These are phyloP conservation scores for Eutrema japonicum DNA, from an alignment of 345 rosid species.

Conservation along the genomic window DNA sequence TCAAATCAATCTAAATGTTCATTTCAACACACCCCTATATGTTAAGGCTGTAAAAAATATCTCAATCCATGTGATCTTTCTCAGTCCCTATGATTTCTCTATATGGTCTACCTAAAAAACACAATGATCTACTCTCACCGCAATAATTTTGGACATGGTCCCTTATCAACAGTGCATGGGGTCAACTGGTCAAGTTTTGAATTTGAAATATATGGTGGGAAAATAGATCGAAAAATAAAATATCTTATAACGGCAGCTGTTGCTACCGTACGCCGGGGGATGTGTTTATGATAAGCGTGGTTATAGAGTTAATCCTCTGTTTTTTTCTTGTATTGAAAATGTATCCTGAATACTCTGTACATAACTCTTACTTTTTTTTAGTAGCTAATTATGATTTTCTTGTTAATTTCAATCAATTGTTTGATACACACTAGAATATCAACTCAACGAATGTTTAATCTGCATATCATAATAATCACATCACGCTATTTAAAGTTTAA, in stretches of 20 bases:
- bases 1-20: too few species aligned
- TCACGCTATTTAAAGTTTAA: background rate
- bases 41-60: too few species aligned
- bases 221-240: too few species aligned
- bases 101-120: too few species aligned
- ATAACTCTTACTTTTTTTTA: background rate
- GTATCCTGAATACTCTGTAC: background rate
- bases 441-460: background rate
- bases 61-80: too few species aligned
- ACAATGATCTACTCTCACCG: too few species aligned
- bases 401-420: background rate
- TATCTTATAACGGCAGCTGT: background rate
- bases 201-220: too few species aligned
- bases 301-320: background rate
- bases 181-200: too few species aligned
- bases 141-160: too few species aligned
- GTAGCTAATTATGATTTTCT: background rate
- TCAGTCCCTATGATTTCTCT: too few species aligned
- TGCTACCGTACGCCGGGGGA: slow-evolving; percentile 5
- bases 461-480: background rate
- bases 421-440: background rate
- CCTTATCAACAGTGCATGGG: too few species aligned
- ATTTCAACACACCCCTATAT: too few species aligned
- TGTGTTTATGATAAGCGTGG: background rate
- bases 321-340: background rate